phyloP scores from a whole-genome alignment of 176 grass and related monocot genomes.

The Oryza rufipogon region DNA sequence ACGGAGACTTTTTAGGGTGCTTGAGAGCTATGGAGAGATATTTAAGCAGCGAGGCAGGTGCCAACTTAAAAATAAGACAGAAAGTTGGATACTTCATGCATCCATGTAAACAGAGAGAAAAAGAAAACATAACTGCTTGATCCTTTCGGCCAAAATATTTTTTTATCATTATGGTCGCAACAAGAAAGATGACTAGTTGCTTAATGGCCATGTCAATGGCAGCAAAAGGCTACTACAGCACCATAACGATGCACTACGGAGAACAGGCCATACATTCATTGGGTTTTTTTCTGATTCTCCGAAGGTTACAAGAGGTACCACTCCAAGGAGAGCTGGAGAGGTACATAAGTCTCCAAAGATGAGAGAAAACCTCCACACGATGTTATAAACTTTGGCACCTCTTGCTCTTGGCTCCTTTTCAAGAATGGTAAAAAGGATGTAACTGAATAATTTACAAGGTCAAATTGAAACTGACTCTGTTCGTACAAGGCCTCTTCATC shows the following conservation, averaged over 20 bases:
- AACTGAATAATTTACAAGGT: too few relatives aligned
- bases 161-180: background rate
- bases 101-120: background rate
- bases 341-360: too few relatives aligned
- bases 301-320: background rate
- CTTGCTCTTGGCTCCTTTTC: too few relatives aligned
- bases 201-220: background rate
- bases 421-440: too few relatives aligned
- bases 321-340: too few relatives aligned
- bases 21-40: background rate
- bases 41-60: background rate
- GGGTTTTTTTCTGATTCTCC: background rate
- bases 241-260: background rate
- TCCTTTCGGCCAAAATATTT: background rate
- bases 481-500: too few relatives aligned
- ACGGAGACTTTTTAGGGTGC: background rate
- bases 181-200: background rate
- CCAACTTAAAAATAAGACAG: background rate
- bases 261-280: background rate
- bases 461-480: too few relatives aligned
- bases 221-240: background rate
- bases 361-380: too few relatives aligned
- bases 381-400: too few relatives aligned
- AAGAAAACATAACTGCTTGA: background rate
- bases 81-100: background rate